Evolutionary conservation across 192 early-diverging fungal genomes (phyloP).

Genomic region (Coemansia sp.): DNA sequence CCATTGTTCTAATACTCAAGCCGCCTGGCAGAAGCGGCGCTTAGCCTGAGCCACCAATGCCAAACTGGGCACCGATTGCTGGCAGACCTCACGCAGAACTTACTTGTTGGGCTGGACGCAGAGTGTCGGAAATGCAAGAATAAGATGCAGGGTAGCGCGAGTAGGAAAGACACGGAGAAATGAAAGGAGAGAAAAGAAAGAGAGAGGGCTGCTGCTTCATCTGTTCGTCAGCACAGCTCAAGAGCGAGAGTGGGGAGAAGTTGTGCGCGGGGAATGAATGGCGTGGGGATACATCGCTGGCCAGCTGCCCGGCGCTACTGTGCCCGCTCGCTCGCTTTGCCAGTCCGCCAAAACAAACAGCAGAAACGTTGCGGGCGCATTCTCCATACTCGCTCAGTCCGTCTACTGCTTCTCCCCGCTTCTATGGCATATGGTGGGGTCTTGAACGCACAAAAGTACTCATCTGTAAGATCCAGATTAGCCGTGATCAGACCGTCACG

Average conservation of each 20-base stretch:
- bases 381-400: constrained; percentile 18
- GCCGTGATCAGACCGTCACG: not conserved
- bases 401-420: constrained; percentile 12
- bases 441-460: constrained; percentile 26
- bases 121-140: not conserved
- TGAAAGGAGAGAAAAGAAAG: not conserved
- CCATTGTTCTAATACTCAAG: not conserved
- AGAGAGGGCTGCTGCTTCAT: constrained; percentile 2
- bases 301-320: constrained; percentile 7
- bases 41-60: not conserved
- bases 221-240: not conserved
- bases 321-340: not conserved
- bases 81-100: constrained; percentile 8
- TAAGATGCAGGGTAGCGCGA: not conserved
- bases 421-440: not conserved
- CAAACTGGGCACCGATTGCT: not conserved
- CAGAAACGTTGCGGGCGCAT: constrained; percentile 19
- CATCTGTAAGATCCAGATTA: constrained; percentile 17
- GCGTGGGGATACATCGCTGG: not conserved
- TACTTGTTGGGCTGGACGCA: constrained; percentile 6
- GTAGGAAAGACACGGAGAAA: not conserved
- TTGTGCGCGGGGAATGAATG: constrained; percentile 4
- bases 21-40: not conserved
- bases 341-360: not conserved
- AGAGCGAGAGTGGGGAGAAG: not conserved